A percentile compares a stretch with the other conserved stretches of the same genome.
Evolutionary conservation across 495 filamentous ascomycete genomes (phyloP).

Genomic region (Entonaema liquescens): DNA sequence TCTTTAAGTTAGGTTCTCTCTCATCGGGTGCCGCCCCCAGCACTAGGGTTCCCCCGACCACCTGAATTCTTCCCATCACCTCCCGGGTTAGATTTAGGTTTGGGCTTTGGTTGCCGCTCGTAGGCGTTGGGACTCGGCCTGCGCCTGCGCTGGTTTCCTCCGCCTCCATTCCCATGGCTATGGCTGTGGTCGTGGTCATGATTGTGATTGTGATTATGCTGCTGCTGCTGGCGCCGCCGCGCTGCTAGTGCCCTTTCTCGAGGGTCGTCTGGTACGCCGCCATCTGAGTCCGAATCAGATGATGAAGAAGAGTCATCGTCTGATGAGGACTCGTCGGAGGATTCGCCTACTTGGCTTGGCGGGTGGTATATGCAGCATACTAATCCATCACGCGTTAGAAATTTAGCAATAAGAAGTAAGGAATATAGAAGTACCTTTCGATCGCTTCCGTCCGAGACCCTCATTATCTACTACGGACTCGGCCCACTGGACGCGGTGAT

Average conservation of each 20-base stretch:
- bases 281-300: conserved; percentile 51
- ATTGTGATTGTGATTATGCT: conserved; percentile 50
- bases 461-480: conserved; percentile 97
- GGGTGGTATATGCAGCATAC: conserved; percentile 99
- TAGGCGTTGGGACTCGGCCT: conserved; percentile 91
- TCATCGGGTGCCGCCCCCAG: conserved; percentile 2
- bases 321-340: conserved; percentile 77
- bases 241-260: conserved; percentile 39
- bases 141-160: conserved; percentile 55
- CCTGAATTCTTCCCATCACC: conserved; percentile 11
- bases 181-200: conserved; percentile 54
- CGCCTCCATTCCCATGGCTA: conserved; percentile 45
- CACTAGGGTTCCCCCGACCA: conserved; percentile 4
- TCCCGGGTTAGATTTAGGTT: conserved; percentile 39
- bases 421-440: conserved; percentile 73
- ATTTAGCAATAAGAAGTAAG: background rate
- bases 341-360: conserved; percentile 82
- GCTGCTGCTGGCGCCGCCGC: conserved; percentile 38
- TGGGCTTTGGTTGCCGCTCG: conserved; percentile 83
- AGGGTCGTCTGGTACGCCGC: conserved; percentile 38
- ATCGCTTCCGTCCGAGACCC: conserved; percentile 89
- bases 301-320: conserved; percentile 60
- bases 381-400: conserved; percentile 45
- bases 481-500: conserved; percentile 82
- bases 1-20: background rate